Percentiles rank a stretch among this genome's conserved stretches.
phyloP scores from a whole-genome alignment of 2,329 filamentous ascomycete genomes.

The Penicillium rolfsii region DNA sequence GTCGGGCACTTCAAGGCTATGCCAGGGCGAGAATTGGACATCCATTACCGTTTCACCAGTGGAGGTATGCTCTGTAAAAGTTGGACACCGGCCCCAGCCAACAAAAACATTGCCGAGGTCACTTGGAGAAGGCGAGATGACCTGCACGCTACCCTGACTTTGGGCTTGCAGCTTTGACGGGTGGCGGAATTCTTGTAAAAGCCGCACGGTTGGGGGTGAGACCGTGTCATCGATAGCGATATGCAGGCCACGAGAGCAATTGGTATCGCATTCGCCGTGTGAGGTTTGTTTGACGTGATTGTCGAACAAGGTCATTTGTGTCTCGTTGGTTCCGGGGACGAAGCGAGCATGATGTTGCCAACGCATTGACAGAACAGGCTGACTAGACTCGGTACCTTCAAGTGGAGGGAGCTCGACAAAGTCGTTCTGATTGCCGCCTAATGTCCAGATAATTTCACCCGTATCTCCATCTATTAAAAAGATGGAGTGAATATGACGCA shows the following conservation, averaged over 20 bases:
- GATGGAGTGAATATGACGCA: constrained; percentile 54
- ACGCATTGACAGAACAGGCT: constrained; percentile 5
- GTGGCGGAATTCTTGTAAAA: constrained; percentile 17
- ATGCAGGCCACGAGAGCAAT: constrained; percentile 14
- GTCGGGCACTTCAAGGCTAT: constrained; percentile 15
- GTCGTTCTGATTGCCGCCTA: constrained; percentile 55
- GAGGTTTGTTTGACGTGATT: constrained; percentile 12
- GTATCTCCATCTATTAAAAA: constrained; percentile 52
- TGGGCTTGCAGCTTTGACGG: constrained; percentile 17
- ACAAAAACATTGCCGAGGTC: constrained; percentile 15
- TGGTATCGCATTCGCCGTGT: constrained; percentile 7
- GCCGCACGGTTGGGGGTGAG: constrained; percentile 13
- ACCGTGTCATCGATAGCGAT: constrained; percentile 11
- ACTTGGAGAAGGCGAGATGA: constrained; percentile 1
- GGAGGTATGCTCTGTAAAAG: constrained; percentile 15
- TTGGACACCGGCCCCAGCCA: constrained; percentile 17
- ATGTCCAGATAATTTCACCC: constrained; percentile 57
- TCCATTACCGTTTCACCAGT: constrained; percentile 12
- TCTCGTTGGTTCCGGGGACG: constrained; percentile 15
- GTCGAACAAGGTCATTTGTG: constrained; percentile 16
- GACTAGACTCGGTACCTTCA: neutral
- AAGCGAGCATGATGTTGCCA: constrained; percentile 21
- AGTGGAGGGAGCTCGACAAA: constrained; percentile 41
- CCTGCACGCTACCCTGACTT: constrained; percentile 17
- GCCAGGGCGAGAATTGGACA: constrained; percentile 20